Base-by-base conservation (phyloP, 768 basidiomycete species). In the Cystoderma amianthinum region DNA sequence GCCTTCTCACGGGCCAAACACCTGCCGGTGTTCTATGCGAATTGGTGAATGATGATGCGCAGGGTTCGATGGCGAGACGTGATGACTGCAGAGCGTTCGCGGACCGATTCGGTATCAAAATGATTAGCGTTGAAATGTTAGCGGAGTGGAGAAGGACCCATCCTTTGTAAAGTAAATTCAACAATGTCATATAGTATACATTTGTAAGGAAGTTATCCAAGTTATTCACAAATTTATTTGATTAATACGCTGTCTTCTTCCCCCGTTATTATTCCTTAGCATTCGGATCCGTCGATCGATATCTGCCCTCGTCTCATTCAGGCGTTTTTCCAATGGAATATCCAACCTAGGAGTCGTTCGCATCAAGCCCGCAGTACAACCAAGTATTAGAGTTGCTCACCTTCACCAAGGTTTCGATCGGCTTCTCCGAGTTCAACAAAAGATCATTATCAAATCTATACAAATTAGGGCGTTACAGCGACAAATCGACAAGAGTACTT, bases 71-170 rank as follows among this genome's bases (percentile, higher is more conserved):
- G 96, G 89, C 93, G n/a, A 70, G 94, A 13, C 67, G 92, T 24
- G 94, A 98, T 54, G 94, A 93, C 52, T 95, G 94, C 56, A 74
- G 91, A 47, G 73, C 78, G 25, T 98, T 99, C 55, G 94, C 96
- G 9, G 80, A 90, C 61, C 67, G 72, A 17, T 93, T 86, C 85
- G 87, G 90, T 6, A 55, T 98, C 41, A 92, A 87, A 57, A 89
- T 96, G 82, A 90, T 99, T 55, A 94, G 86, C 44, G 85, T 99
- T 4, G 93, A 93, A 50, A 82, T 83, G 82, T 61, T 88, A 28
- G 78, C 64, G 6, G 72, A 78, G 54, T 73, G 62, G 57, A 62
- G 62, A 52, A 65, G 63, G 48, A 53, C 52, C 17, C 60, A 67
- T 45, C 53, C 59, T n/a, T 34, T 48, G 36, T 28, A 33, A 32